A percentile compares a stretch with the other conserved stretches of the same genome.
Conservation (phyloP, 2,329 filamentous ascomycete species). For the Fusarium redolens region DNA sequence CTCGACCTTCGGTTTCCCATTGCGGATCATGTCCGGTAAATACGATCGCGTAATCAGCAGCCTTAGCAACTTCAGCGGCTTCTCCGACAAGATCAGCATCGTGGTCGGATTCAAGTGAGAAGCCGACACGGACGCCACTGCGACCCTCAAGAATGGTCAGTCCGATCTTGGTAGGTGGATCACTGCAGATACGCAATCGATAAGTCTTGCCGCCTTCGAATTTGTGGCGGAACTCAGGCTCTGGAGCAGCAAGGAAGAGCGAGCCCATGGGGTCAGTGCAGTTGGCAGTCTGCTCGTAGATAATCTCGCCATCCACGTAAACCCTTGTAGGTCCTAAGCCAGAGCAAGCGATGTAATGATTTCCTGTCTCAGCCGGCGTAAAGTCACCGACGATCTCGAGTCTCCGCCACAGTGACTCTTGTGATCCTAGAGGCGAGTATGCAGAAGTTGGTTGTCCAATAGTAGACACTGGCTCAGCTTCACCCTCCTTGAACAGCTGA, state of each 20-base stretch:
- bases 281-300: constrained; percentile 44
- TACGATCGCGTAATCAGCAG: constrained; percentile 68
- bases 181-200: constrained; percentile 44
- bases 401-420: constrained; percentile 42
- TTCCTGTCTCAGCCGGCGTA: constrained; percentile 41
- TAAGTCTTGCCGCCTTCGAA: constrained; percentile 43
- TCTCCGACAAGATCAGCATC: constrained; percentile 52
- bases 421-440: constrained; percentile 40
- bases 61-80: constrained; percentile 66
- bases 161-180: constrained; percentile 45
- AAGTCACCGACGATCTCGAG: constrained; percentile 47
- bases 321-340: constrained; percentile 45
- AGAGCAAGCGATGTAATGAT: constrained; percentile 47
- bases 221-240: constrained; percentile 40
- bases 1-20: constrained; percentile 65
- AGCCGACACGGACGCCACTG: constrained; percentile 45
- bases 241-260: constrained; percentile 42
- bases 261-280: constrained; percentile 48
- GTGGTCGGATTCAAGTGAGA: constrained; percentile 46
- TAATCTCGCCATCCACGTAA: constrained; percentile 43
- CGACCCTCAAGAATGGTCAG: constrained; percentile 46
- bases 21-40: constrained; percentile 67
- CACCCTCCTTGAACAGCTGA: constrained; percentile 39
- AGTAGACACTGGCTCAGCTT: constrained; percentile 30
- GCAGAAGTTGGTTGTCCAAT: constrained; percentile 32